Percentiles rank a stretch among this genome's conserved stretches.
phyloP scores from a whole-genome alignment of 2,329 filamentous ascomycete species.

The Lasiodiplodia hormozganensis region DNA sequence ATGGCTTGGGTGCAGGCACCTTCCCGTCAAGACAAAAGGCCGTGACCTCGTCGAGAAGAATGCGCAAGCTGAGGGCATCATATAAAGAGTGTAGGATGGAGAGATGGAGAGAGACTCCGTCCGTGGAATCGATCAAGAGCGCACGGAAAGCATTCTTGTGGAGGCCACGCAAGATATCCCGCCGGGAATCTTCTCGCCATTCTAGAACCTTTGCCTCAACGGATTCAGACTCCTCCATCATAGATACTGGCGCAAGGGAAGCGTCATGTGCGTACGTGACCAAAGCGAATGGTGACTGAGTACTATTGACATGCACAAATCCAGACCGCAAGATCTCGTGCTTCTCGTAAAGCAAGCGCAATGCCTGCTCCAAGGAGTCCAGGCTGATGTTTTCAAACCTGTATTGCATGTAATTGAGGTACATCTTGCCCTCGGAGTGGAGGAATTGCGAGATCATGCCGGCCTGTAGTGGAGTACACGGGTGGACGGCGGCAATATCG shows the following conservation, averaged over 20 bases:
- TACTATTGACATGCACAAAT: constrained; percentile 69
- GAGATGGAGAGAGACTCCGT: constrained; percentile 50
- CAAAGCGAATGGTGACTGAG: constrained; percentile 74
- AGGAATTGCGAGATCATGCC: constrained; percentile 81
- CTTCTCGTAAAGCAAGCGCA: constrained; percentile 59
- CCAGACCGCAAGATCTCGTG: constrained; percentile 80
- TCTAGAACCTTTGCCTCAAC: constrained; percentile 28
- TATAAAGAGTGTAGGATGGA: constrained; percentile 83
- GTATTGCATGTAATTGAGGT: constrained; percentile 76
- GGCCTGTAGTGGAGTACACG: constrained; percentile 80
- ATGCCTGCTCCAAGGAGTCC: constrained; percentile 61
- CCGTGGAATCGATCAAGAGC: constrained; percentile 50
- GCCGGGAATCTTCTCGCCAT: constrained; percentile 37
- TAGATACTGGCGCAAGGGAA: constrained; percentile 45
- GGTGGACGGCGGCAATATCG: constrained; percentile 66
- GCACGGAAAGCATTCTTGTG: constrained; percentile 70
- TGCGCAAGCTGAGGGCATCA: constrained; percentile 76
- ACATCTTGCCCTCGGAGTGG: constrained; percentile 69
- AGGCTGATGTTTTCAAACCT: constrained; percentile 54
- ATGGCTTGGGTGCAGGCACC: constrained; percentile 35
- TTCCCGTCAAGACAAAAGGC: constrained; percentile 41
- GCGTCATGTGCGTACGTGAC: constrained; percentile 60
- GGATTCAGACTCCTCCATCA: not conserved
- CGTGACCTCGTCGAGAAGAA: constrained; percentile 68
- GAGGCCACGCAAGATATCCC: constrained; percentile 52